Percentiles rank a stretch among this genome's conserved stretches.
Conservation (phyloP, 345 rosid genomes). For the Eucalyptus viminalis region DNA sequence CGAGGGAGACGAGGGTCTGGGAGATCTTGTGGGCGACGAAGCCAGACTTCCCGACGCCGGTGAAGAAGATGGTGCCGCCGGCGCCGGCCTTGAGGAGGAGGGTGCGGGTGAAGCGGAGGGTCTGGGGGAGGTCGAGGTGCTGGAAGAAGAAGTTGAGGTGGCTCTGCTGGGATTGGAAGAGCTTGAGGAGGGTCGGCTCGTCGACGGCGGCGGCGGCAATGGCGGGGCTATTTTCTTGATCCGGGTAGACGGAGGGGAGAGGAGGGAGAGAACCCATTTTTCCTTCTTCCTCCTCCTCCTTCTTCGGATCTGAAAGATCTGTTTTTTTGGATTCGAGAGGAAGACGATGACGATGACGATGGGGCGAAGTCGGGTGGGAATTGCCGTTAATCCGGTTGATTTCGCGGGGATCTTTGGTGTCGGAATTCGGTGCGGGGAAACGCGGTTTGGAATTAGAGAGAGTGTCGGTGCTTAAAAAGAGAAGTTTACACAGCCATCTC, state of each 20-base stretch:
- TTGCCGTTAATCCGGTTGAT: not conserved
- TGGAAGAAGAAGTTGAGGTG: slow-evolving; percentile 89
- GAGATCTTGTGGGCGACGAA: slow-evolving; percentile 93
- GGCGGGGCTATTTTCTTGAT: not conserved
- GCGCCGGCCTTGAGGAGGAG: slow-evolving; percentile 30
- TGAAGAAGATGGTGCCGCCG: slow-evolving; percentile 65
- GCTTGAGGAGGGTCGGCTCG: slow-evolving; percentile 41
- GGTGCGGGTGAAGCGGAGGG: slow-evolving; percentile 55
- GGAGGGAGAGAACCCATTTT: not conserved
- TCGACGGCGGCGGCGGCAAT: slow-evolving; percentile 15
- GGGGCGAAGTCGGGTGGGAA: not conserved
- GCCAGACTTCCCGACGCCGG: slow-evolving; percentile 95
- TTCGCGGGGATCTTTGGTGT: not conserved
- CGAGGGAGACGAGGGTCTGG: slow-evolving; percentile 78
- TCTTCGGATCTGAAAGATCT: not conserved
- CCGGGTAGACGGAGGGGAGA: not conserved
- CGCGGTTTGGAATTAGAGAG: not conserved
- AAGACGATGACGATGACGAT: not conserved
- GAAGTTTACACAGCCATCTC: not conserved
- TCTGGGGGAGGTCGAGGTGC: slow-evolving; percentile 60
- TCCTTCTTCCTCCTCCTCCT: not conserved
- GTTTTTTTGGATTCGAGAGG: not conserved
- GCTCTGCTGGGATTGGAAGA: slow-evolving; percentile 86
- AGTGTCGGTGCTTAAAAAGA: not conserved
- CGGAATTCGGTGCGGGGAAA: not conserved